These are phyloP conservation scores for Camellia japonica DNA, from an alignment of 148 eudicot genomes.

Conservation along the genomic window DNA sequence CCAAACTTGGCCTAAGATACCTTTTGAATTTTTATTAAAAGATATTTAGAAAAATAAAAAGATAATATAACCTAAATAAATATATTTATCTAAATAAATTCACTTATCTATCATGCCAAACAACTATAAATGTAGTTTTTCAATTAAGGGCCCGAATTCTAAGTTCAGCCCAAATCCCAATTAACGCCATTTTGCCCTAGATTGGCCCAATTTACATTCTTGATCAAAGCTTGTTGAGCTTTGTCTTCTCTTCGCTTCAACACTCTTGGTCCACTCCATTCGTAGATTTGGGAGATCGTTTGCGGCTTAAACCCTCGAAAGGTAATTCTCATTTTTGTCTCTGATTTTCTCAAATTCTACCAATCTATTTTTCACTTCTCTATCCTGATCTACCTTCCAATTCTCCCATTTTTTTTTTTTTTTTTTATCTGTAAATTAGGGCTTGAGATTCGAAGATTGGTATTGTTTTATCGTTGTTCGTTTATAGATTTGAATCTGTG, in stretches of 20 bases:
- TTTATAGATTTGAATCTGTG: background rate
- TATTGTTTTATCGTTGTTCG: background rate
- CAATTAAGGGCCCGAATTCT: too few relatives aligned
- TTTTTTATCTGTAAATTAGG: background rate
- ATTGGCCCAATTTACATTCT: background rate
- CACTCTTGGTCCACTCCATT: background rate
- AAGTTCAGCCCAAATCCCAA: background rate
- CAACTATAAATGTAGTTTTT: too few relatives aligned
- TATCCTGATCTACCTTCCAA: background rate
- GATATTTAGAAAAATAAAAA: too few relatives aligned
- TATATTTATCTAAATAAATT: too few relatives aligned
- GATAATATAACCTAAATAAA: too few relatives aligned
- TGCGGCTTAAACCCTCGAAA: slow-evolving; percentile 3
- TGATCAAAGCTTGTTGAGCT: too few relatives aligned
- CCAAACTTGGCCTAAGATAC: too few relatives aligned
- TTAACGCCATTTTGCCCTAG: background rate
- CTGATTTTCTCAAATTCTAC: background rate
- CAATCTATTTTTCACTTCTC: background rate
- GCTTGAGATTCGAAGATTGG: background rate
- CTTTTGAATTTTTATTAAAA: too few relatives aligned
- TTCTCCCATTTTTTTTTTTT: background rate
- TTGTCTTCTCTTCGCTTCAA: too few relatives aligned
- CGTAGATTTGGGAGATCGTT: too few relatives aligned
- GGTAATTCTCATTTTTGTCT: background rate
- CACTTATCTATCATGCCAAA: too few relatives aligned